Base-by-base conservation (phyloP, 2,329 filamentous ascomycete genomes). In the Diaporthe sp. region DNA sequence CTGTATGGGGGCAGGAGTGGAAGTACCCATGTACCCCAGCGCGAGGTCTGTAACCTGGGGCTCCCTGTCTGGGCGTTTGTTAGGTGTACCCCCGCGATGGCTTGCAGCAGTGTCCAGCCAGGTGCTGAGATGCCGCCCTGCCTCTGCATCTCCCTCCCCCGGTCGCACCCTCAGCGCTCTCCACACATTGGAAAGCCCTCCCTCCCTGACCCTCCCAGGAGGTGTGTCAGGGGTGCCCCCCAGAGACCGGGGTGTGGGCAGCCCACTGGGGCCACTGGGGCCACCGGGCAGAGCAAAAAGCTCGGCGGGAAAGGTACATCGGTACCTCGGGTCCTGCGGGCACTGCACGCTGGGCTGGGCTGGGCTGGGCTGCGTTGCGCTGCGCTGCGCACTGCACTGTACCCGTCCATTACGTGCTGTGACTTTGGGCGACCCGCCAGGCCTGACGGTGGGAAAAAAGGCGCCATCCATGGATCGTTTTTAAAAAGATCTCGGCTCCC, bases 401-500 rank as follows among this genome's bases (percentile, higher is more conserved):
- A 75, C 60, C 35, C 71, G 68, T 71, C 38, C 52, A 76, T 76
- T 76, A 76, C 74, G 74, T 76, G 74, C 72, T 76, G 74, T 50
- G 58, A 71, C 74, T 73, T 54, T 69, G 71, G 61, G 61, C 55
- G 71, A 67, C 50, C 61, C 50, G 54, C 47, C 61, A 47, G 55
- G 57, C 45, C 64, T 73, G 74, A 74, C 33, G 64, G 22, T 54
- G 67, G 64, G 61, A 70, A 72, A 64, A 76, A 74, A 72, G 60
- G 60, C 55, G 61, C 68, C 72, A 69, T 70, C 61, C 47, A 68
- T 28, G 64, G 64, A 68, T 68, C 64, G 72, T 74, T 73, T 76
- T 76, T 76, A 74, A 74, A 76, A 74, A 74, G 72, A 80, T 80
- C 78, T 80, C 77, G 79, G 80, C 77, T 78, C 78, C 81, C 80